Conservation (phyloP, 2,329 filamentous ascomycete genomes). For the Polytolypa hystricis region DNA sequence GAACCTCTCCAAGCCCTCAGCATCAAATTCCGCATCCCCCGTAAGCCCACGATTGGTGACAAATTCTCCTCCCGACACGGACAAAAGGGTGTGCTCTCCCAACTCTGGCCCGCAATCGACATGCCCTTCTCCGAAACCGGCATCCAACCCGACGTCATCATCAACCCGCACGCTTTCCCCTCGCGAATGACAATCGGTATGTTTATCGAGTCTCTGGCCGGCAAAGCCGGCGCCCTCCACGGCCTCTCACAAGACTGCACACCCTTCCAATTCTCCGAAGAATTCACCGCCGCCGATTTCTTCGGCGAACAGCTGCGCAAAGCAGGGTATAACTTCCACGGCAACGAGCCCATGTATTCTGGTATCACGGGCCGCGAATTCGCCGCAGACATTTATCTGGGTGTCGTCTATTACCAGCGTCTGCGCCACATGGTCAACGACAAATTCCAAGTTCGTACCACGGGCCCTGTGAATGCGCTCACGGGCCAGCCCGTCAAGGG, state of each 20-base stretch:
- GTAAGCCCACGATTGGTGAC: slow-evolving; percentile 87
- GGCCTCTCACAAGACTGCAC: slow-evolving; percentile 94
- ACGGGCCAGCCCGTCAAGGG: slow-evolving; percentile 97
- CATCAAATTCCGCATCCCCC: slow-evolving; percentile 84
- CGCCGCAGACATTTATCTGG: slow-evolving; percentile 88
- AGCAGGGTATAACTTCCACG: slow-evolving; percentile 95
- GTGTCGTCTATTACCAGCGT: slow-evolving; percentile 96
- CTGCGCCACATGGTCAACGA: slow-evolving; percentile 99
- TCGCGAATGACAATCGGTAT: slow-evolving; percentile 99
- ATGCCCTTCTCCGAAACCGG: slow-evolving; percentile 96
- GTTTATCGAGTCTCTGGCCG: slow-evolving; percentile 94
- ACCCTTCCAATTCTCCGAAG: slow-evolving; percentile 87
- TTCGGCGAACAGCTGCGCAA: slow-evolving; percentile 93
- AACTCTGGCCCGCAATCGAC: slow-evolving; percentile 87
- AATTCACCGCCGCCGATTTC: slow-evolving; percentile 83
- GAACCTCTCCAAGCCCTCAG: slow-evolving; percentile 81
- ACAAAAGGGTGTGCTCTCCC: slow-evolving; percentile 92
- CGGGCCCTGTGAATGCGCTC: slow-evolving; percentile 77
- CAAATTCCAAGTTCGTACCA: slow-evolving; percentile 96
- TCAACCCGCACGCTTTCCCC: slow-evolving; percentile 98
- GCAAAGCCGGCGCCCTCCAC: slow-evolving; percentile 87
- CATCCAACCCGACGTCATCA: slow-evolving; percentile 95
- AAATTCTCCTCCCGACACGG: slow-evolving; percentile 98
- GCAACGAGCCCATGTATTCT: slow-evolving; percentile 97
- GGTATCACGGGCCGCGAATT: slow-evolving; percentile 94